Percentiles rank a stretch among this genome's conserved stretches.
These are phyloP conservation scores for Starmerella bacillaris DNA, from an alignment of 805 yeast genomes.

Conservation along the genomic window DNA sequence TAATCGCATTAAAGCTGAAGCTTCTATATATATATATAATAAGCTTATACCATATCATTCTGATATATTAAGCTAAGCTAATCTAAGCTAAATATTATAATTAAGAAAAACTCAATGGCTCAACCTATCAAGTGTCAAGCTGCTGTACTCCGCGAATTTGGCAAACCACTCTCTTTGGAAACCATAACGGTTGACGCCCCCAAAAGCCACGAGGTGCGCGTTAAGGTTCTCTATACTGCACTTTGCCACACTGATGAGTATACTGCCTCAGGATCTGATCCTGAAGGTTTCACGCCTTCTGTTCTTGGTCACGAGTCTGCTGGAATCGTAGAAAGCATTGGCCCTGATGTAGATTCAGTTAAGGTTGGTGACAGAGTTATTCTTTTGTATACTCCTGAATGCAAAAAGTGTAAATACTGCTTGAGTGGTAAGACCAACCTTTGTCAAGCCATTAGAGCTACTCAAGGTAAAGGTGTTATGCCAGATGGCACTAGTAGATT, in stretches of 20 bases:
- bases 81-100: too few species aligned
- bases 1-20: too few species aligned
- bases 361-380: slow-evolving; percentile 88
- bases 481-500: slow-evolving; percentile 96
- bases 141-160: slow-evolving; percentile 96
- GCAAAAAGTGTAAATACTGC: slow-evolving; percentile 89
- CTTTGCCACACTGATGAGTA: slow-evolving; percentile 98
- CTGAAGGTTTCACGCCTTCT: slow-evolving; percentile 91
- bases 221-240: slow-evolving; percentile 72
- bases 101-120: too few species aligned
- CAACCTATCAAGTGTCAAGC: slow-evolving; percentile 65
- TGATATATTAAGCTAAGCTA: too few species aligned
- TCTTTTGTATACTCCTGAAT: slow-evolving; percentile 91
- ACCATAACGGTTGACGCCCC: slow-evolving; percentile 86
- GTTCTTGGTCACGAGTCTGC: slow-evolving; percentile 97
- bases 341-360: slow-evolving; percentile 82
- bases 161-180: slow-evolving; percentile 55
- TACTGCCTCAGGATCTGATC: slow-evolving; percentile 84
- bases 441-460: slow-evolving; percentile 87
- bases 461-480: slow-evolving; percentile 97
- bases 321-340: slow-evolving; percentile 86
- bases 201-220: slow-evolving; percentile 91
- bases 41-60: too few species aligned
- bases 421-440: slow-evolving; percentile 86
- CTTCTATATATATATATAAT: too few species aligned